A percentile compares a stretch with the other conserved stretches of the same genome.
Conservation (phyloP, 2,329 filamentous ascomycete genomes). For the Aspergillus aculeatus region DNA sequence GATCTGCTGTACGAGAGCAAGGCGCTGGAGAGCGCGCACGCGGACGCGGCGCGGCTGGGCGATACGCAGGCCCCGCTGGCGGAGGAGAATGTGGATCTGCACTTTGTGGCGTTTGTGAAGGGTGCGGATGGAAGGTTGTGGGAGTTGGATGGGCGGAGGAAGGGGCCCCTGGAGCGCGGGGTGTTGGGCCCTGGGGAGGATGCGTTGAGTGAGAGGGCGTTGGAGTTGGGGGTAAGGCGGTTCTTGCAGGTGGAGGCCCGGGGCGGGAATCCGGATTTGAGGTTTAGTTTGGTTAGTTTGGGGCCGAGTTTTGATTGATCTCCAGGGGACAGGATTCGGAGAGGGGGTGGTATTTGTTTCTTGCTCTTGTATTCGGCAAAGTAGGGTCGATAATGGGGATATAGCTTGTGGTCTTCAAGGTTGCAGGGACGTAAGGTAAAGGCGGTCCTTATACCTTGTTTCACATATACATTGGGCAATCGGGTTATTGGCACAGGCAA, state of each 20-base stretch:
- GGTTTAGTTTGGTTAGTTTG: constrained; percentile 63
- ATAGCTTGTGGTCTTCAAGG: too few relatives aligned
- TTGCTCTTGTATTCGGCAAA: too few relatives aligned
- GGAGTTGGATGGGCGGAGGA: constrained; percentile 75
- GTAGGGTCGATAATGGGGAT: too few relatives aligned
- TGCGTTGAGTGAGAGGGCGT: constrained; percentile 70
- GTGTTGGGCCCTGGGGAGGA: constrained; percentile 62
- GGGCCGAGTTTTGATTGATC: constrained; percentile 54
- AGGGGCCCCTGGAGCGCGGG: constrained; percentile 71
- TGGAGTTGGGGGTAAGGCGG: constrained; percentile 65
- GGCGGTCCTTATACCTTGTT: too few relatives aligned
- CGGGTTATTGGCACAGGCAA: too few relatives aligned
- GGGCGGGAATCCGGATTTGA: constrained; percentile 55
- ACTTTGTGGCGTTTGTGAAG: constrained; percentile 95
- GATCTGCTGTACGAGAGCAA: constrained; percentile 73
- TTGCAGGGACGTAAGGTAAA: too few relatives aligned
- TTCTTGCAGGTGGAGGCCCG: constrained; percentile 60
- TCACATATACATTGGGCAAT: too few relatives aligned
- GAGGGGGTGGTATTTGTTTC: too few relatives aligned
- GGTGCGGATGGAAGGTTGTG: constrained; percentile 68
- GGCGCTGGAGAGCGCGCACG: constrained; percentile 75
- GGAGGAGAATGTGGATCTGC: constrained; percentile 80
- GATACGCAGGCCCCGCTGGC: constrained; percentile 77
- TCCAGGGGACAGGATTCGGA: neutral
- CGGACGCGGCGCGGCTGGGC: constrained; percentile 70